A percentile compares a stretch with the other conserved stretches of the same genome.
These are phyloP conservation scores for Fonsecaea pedrosoi DNA, from an alignment of 2,329 filamentous ascomycete species.

Conservation along the genomic window DNA sequence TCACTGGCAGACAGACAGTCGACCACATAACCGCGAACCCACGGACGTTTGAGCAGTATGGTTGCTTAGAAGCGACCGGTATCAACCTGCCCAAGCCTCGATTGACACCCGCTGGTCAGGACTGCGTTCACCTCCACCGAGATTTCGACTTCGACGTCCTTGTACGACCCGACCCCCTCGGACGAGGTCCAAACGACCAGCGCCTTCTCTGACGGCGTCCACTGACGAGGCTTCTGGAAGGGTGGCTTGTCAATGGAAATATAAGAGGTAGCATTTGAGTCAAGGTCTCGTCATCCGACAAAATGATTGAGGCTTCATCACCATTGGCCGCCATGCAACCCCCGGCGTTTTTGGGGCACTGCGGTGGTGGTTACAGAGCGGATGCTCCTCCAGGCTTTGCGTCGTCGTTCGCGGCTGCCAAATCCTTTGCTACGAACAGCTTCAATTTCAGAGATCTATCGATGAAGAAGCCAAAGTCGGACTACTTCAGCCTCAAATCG, in stretches of 20 bases:
- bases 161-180: constrained; percentile 26
- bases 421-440: constrained; percentile 66
- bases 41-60: constrained; percentile 27
- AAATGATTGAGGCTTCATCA: constrained; percentile 85
- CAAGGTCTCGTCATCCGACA: constrained; percentile 6
- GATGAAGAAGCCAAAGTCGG: constrained; percentile 70
- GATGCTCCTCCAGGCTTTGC: constrained; percentile 62
- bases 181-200: constrained; percentile 19
- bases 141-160: constrained; percentile 22
- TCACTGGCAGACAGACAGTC: constrained; percentile 13
- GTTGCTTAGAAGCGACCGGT: constrained; percentile 19
- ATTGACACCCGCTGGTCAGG: constrained; percentile 18
- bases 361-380: constrained; percentile 58
- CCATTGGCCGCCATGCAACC: constrained; percentile 90
- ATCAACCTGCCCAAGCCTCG: constrained; percentile 18
- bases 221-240: not conserved
- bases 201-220: constrained; percentile 7
- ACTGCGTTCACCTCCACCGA: constrained; percentile 8
- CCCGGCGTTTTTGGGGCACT: constrained; percentile 65
- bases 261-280: constrained; percentile 22
- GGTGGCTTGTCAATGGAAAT: constrained; percentile 11
- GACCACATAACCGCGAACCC: constrained; percentile 11
- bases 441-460: constrained; percentile 79
- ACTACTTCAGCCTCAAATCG: constrained; percentile 83
- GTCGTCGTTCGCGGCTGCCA: constrained; percentile 57